Conservation (phyloP, 208 protist genomes). For the Wallacemonas sp. region DNA sequence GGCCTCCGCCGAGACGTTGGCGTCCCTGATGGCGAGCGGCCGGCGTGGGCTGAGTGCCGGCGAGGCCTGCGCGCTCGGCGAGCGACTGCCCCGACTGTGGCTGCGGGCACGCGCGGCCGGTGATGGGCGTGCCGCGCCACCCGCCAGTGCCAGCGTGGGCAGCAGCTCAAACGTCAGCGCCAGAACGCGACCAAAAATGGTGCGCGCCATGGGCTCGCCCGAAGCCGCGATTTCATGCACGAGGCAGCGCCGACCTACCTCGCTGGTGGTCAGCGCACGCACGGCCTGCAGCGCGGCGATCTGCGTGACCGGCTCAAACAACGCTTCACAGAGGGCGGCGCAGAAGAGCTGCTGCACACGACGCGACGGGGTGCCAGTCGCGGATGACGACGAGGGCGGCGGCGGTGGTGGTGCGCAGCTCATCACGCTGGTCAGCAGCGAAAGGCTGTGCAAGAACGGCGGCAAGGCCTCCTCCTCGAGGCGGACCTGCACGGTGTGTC, state of each 20-base stretch:
- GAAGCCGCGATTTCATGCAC: slow-evolving; percentile 54
- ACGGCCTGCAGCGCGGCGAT: slow-evolving; percentile 38
- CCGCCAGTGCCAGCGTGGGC: slow-evolving; percentile 9
- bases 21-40: background rate
- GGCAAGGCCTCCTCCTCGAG: slow-evolving; percentile 28
- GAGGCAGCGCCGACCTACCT: slow-evolving; percentile 52
- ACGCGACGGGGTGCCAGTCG: background rate
- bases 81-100: background rate
- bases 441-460: slow-evolving; percentile 37
- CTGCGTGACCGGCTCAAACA: slow-evolving; percentile 36
- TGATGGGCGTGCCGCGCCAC: background rate
- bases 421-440: slow-evolving; percentile 45
- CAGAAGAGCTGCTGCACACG: slow-evolving; percentile 32
- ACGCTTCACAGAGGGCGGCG: slow-evolving; percentile 35
- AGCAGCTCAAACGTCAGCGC: slow-evolving; percentile 49
- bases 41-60: no score
- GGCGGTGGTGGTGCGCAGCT: slow-evolving; percentile 28
- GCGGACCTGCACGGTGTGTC: slow-evolving; percentile 12
- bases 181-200: slow-evolving; percentile 69
- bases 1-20: background rate
- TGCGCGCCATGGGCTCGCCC: slow-evolving; percentile 60
- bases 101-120: background rate
- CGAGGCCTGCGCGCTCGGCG: background rate
- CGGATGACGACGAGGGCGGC: background rate
- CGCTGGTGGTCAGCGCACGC: slow-evolving; percentile 29